phyloP scores from a whole-genome alignment of 129 eudicot genomes.

The Chrysanthemum seticuspe region DNA sequence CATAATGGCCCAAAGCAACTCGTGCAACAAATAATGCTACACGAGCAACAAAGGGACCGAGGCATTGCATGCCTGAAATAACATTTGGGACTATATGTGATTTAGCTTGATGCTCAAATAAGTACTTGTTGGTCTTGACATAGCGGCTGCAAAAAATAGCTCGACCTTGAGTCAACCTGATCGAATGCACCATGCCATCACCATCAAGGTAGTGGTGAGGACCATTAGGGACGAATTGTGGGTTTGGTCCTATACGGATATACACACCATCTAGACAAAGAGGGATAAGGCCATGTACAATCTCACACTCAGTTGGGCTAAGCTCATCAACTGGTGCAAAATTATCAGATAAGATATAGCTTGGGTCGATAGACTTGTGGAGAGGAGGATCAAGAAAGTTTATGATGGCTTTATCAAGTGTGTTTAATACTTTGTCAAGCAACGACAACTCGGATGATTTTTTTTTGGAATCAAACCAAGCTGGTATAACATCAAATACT shows the following conservation, averaged over 20 bases:
- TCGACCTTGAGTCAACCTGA: slow-evolving; percentile 36
- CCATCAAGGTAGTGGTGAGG: slow-evolving; percentile 67
- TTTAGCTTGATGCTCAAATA: slow-evolving; percentile 24
- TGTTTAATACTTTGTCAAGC: background rate
- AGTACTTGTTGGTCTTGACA: slow-evolving; percentile 47
- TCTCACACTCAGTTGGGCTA: slow-evolving; percentile 11
- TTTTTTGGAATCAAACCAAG: background rate
- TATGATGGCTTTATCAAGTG: slow-evolving; percentile 1
- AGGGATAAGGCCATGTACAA: slow-evolving; percentile 10
- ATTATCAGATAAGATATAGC: slow-evolving; percentile 7
- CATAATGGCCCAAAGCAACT: background rate
- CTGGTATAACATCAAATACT: no score
- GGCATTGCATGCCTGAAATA: slow-evolving; percentile 28
- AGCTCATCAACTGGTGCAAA: slow-evolving; percentile 13
- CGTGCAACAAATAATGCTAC: background rate
- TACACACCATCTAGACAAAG: slow-evolving; percentile 44
- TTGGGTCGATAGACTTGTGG: slow-evolving; percentile 2
- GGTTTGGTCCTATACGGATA: slow-evolving; percentile 71
- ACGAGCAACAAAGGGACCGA: slow-evolving; percentile 10
- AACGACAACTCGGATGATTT: background rate
- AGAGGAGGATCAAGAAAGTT: slow-evolving; percentile 28
- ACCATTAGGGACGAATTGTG: slow-evolving; percentile 55
- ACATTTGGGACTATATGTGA: slow-evolving; percentile 34
- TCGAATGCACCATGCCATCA: slow-evolving; percentile 61
- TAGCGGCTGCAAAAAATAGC: slow-evolving; percentile 59